Evolutionary conservation across 73 alveolate genomes (phyloP).

Genomic region (Stentor coeruleus): DNA sequence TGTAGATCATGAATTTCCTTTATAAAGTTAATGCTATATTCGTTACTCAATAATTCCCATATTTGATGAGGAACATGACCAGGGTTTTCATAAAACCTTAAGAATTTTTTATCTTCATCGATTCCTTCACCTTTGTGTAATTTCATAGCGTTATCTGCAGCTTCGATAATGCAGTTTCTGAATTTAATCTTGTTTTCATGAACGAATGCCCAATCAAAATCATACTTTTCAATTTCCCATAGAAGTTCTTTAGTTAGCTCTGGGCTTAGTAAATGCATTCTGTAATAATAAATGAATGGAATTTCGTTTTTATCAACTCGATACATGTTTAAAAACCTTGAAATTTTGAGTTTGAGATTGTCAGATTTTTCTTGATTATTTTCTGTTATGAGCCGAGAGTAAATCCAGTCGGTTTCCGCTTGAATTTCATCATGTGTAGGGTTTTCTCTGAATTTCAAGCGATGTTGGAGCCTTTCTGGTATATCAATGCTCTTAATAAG

Average conservation of each 20-base stretch:
- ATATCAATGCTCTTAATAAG: constrained; percentile 3
- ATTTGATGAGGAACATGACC: not conserved
- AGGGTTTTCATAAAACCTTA: not conserved
- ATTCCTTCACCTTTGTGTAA: not conserved
- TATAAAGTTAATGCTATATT: not conserved
- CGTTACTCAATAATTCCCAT: not conserved
- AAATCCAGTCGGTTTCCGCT: constrained; percentile 24
- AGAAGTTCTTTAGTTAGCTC: not conserved
- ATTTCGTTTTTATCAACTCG: constrained; percentile 17
- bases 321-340: not conserved
- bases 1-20: constrained; percentile 1
- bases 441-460: not conserved
- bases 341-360: not conserved
- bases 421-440: not conserved
- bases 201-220: not conserved
- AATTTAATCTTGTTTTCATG: not conserved
- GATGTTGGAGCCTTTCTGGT: constrained; percentile 26
- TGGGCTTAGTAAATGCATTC: constrained; percentile 10
- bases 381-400: not conserved
- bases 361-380: not conserved
- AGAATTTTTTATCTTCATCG: not conserved
- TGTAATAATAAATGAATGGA: not conserved
- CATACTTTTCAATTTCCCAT: constrained; percentile 6
- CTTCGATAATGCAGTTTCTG: not conserved
- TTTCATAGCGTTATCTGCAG: not conserved